Evolutionary conservation across 140 eudicot species (phyloP), one percentile per base, ranked within the genome.

Genomic region (Cichorium intybus): DNA sequence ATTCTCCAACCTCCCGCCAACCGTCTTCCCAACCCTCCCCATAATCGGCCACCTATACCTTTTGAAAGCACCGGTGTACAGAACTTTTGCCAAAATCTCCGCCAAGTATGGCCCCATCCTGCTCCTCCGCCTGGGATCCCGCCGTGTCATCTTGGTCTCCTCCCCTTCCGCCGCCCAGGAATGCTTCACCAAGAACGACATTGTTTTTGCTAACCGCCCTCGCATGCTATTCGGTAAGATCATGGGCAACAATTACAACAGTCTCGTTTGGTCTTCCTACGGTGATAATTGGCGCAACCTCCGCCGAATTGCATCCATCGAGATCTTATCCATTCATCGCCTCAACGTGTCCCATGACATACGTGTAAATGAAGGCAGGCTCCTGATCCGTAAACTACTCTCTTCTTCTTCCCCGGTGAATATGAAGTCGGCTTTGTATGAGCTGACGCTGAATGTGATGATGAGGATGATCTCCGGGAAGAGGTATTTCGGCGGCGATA

Each of bases 151-250:
- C 31, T 33, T 84, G 6, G 71, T 88, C 14, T 70, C 89, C 7
- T 84, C 89, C 24, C 82, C 85, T 7, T 66, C 76, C 4, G 66
- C 65, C 10, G 79, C 77, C 0, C 84, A 81, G 21, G 84, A 84
- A 49, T 81, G 95, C 65, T 56, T 86, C 8, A 65, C 74, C 16
- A 76, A 72, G 31, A 75, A 86, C 45, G 95, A 86, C n/a, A 27
- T 80, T 15, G 54, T 70, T 10, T 83, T 87, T 7, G 92, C 92
- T 4, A 83, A 80, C 62, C 82, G 95, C n/a, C 94, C 94, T n/a
- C 39, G 20, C 5, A 24, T 85, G 43, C 68, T 85, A 6, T 66
- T 64, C 11, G 84, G 94, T 0, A 76, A 79, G 23, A 60, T 69
- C 66, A 21, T 82, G 0, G 85, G 86, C 6, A 48, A 60, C 69